phyloP scores from a whole-genome alignment of 1,139 yeast species.

The Pichia inconspicua region DNA sequence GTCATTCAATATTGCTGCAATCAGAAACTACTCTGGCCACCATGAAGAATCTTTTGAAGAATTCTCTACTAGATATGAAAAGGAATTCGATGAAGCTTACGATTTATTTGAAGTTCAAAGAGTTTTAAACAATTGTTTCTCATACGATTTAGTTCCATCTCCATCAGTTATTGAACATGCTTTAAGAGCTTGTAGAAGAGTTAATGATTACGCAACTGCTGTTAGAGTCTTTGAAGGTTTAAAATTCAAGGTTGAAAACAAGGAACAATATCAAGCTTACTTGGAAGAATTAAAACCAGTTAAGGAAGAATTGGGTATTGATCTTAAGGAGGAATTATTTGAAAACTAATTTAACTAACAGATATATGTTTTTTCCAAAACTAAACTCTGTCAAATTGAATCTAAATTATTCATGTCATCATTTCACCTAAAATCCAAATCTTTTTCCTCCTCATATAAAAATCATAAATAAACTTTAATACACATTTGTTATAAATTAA shows the following conservation, averaged over 20 bases:
- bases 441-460: not conserved
- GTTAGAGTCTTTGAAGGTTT: slow-evolving; percentile 95
- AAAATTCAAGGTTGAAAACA: slow-evolving; percentile 91
- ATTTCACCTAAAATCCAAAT: not conserved
- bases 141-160: slow-evolving; percentile 97
- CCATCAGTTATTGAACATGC: slow-evolving; percentile 96
- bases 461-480: not conserved
- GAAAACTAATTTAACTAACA: slow-evolving; percentile 13
- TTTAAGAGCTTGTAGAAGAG: slow-evolving; percentile 96
- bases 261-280: slow-evolving; percentile 89
- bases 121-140: slow-evolving; percentile 91
- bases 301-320: slow-evolving; percentile 89
- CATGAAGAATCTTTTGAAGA: slow-evolving; percentile 92
- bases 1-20: slow-evolving; percentile 23
- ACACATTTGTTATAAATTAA: not conserved
- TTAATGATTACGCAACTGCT: slow-evolving; percentile 97
- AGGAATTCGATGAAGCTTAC: slow-evolving; percentile 96
- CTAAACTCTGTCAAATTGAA: not conserved
- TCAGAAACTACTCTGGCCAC: slow-evolving; percentile 68
- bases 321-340: slow-evolving; percentile 87
- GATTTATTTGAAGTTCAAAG: slow-evolving; percentile 96
- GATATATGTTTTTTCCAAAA: not conserved
- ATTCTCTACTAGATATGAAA: slow-evolving; percentile 87
- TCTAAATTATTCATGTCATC: not conserved
- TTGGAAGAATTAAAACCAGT: slow-evolving; percentile 88